Base-by-base conservation (phyloP, 441 rosid genomes). In the Flueggea neowawraea region DNA sequence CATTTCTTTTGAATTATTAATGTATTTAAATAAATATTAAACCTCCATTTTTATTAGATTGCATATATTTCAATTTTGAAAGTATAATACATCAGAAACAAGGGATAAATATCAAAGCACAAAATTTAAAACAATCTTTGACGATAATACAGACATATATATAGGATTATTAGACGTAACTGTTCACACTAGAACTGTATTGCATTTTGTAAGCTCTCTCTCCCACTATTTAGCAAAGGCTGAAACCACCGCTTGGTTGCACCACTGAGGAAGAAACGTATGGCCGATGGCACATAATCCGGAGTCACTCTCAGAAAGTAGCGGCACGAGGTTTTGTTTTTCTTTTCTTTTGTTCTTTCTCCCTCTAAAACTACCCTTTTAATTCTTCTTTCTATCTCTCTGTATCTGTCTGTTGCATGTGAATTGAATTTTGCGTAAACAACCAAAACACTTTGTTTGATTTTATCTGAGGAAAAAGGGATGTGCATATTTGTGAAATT, bases 271-370 rank as follows among this genome's bases (percentile, higher is more conserved):
- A 67, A 64, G 33, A 55, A 78, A 76, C 93, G 88, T 48, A 72
- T 84, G 93, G 82, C 76, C 63, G 67, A 65, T 71, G 84, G 87
- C 95, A 83, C 95, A 72, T 80, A 89, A 84, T 76, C 61, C 82
- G 84, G 90, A 68, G 82, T 69, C 51, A 63, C 43, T 64, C 71
- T 60, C 69, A 83, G 85, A 83, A 76, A 82, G 76, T 66, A 79
- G 84, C 75, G 78, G 83, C 87, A 78, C 68, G 12, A 36, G 41
- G 75, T 69, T 69, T 63, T 39, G 32, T 60, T 71, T 74, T 70
- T 39, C 12, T 63, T 55, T 62, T 63, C 50, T 10, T 59, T 44
- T 57, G 61, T 17, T 66, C 69, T 78, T 15, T 58, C 52, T 71
- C 61, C 70, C 74, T 75, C 79, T 48, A 65, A 62, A 67, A 63